Evolutionary conservation across 345 rosid species (phyloP).

Genomic region (Rhodamnia argentea): DNA sequence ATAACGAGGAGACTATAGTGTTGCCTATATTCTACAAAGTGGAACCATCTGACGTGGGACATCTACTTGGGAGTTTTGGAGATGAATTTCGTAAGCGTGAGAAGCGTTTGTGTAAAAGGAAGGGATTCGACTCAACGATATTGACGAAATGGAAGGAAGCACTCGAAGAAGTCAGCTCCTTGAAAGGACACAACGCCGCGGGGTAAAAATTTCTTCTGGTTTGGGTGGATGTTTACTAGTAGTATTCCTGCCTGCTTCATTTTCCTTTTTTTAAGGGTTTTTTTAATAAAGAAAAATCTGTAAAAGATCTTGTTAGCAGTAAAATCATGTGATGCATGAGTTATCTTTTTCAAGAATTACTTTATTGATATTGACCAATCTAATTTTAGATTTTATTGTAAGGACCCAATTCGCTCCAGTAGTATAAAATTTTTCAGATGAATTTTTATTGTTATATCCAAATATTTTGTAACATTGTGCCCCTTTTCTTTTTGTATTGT

Average conservation of each 20-base stretch:
- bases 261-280: fast-evolving
- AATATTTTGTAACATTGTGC: not conserved
- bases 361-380: not conserved
- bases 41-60: too few species aligned
- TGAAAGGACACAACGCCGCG: fast-evolving
- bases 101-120: fast-evolving
- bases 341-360: not conserved
- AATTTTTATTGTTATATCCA: not conserved
- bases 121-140: not conserved
- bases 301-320: not conserved
- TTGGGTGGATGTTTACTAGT: not conserved
- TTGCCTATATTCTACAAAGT: too few species aligned
- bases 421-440: not conserved
- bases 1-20: too few species aligned
- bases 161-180: not conserved
- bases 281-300: not conserved
- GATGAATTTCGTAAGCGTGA: fast-evolving
- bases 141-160: not conserved
- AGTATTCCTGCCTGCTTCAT: not conserved
- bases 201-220: not conserved
- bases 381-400: not conserved
- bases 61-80: not conserved
- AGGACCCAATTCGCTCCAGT: not conserved
- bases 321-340: not conserved
- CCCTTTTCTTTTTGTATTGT: not conserved